Conservation (phyloP, 2,329 filamentous ascomycete species). For the Tolypocladium album region DNA sequence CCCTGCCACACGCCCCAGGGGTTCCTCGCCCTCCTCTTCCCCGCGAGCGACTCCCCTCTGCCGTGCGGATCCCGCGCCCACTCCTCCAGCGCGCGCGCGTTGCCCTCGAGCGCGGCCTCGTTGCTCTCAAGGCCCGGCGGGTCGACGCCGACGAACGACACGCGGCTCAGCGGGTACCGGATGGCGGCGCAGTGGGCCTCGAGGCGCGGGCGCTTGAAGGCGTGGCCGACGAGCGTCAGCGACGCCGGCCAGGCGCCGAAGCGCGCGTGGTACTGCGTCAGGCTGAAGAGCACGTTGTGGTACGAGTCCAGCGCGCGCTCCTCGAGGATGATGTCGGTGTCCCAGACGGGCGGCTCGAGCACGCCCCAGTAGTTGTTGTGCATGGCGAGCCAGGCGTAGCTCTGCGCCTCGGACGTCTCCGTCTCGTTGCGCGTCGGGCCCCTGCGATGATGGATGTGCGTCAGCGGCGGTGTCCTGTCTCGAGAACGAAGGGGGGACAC, state of each 20-base stretch:
- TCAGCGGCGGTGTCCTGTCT: background rate
- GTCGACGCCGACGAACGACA: conserved; percentile 52
- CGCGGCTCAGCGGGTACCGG: conserved; percentile 34
- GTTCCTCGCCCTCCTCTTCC: conserved; percentile 39
- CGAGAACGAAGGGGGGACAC: too few relatives aligned
- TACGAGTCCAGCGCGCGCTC: conserved; percentile 73
- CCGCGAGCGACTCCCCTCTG: conserved; percentile 27
- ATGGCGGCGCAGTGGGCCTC: conserved; percentile 54
- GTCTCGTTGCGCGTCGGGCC: conserved; percentile 52
- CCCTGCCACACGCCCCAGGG: conserved; percentile 33
- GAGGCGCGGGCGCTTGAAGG: conserved; percentile 55
- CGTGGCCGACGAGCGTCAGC: conserved; percentile 57
- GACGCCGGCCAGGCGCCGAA: conserved; percentile 40
- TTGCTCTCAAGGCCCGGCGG: conserved; percentile 36
- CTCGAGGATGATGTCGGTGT: conserved; percentile 43
- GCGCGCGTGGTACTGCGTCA: conserved; percentile 37
- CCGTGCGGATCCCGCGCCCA: conserved; percentile 46
- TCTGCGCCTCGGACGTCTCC: conserved; percentile 46
- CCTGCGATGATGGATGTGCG: conserved; percentile 23
- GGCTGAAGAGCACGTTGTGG: conserved; percentile 71
- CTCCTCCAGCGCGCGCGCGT: conserved; percentile 29
- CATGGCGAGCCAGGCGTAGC: conserved; percentile 45
- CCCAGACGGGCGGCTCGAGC: conserved; percentile 10
- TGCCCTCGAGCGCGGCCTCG: conserved; percentile 28
- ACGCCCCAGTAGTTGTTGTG: conserved; percentile 36